Evolutionary conservation across 2,329 filamentous ascomycete species (phyloP).

Genomic region (Dactylonectria estremocensis): DNA sequence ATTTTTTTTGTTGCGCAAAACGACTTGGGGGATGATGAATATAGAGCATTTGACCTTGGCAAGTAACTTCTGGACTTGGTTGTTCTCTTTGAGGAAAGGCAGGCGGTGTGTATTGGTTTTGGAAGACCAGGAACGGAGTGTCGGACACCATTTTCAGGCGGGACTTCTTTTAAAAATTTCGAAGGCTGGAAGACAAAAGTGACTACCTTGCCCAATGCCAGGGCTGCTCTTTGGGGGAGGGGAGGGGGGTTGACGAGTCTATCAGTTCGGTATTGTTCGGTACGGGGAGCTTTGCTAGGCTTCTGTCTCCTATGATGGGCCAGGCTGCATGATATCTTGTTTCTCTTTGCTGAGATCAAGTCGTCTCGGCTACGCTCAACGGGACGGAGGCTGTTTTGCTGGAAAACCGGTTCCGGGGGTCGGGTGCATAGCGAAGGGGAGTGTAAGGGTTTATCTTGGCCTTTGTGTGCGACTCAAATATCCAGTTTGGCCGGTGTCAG

Average conservation of each 20-base stretch:
- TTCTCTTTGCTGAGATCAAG: constrained; percentile 24
- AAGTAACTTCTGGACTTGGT: constrained; percentile 61
- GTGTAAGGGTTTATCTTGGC: constrained; percentile 59
- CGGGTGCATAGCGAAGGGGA: constrained; percentile 63
- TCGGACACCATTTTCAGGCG: constrained; percentile 56
- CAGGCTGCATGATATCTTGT: constrained; percentile 21
- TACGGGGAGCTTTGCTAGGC: constrained; percentile 50
- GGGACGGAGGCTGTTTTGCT: constrained; percentile 57
- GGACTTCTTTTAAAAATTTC: constrained; percentile 54
- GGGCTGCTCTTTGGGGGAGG: constrained; percentile 56
- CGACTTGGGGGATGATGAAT: constrained; percentile 60
- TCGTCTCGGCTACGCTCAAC: constrained; percentile 25
- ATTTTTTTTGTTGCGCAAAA: constrained; percentile 46
- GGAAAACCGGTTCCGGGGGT: constrained; percentile 58
- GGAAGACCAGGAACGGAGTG: constrained; percentile 57
- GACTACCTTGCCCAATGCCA: constrained; percentile 51
- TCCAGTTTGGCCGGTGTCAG: constrained; percentile 50
- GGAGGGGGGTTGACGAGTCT: constrained; percentile 50
- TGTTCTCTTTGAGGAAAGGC: constrained; percentile 58
- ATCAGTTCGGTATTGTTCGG: constrained; percentile 48
- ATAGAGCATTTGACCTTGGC: constrained; percentile 64
- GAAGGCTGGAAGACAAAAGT: constrained; percentile 60
- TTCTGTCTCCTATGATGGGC: constrained; percentile 37
- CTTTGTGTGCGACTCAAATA: constrained; percentile 55
- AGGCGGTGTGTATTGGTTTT: constrained; percentile 56